phyloP scores from a whole-genome alignment of 768 basidiomycete genomes.

The Coprinopsis cinerea region DNA sequence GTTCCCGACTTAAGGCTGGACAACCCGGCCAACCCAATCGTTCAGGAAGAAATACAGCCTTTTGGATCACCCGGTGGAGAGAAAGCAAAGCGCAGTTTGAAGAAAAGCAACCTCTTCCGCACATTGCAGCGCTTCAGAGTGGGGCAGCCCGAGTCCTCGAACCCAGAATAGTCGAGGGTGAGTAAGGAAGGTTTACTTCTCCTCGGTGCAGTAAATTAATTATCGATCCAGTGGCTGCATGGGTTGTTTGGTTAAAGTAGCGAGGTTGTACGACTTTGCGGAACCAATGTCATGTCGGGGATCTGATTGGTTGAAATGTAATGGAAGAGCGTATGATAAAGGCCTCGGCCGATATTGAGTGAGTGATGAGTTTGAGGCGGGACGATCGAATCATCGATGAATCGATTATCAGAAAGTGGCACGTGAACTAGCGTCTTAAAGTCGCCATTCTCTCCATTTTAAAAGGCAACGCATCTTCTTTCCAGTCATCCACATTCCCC shows the following conservation, averaged over 20 bases:
- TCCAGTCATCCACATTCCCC: slow-evolving; percentile 21
- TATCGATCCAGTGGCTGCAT: not conserved
- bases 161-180: too few species aligned
- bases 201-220: too few species aligned
- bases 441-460: slow-evolving; percentile 20
- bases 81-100: slow-evolving; percentile 17
- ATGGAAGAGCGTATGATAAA: slow-evolving; percentile 6
- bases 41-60: not conserved
- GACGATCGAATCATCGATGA: slow-evolving; percentile 25
- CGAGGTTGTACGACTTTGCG: too few species aligned
- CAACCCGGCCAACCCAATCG: not conserved
- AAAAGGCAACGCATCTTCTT: slow-evolving; percentile 13
- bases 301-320: too few species aligned
- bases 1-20: not conserved
- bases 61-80: not conserved
- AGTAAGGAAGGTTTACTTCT: too few species aligned
- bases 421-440: slow-evolving; percentile 30
- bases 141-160: too few species aligned
- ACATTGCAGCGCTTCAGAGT: slow-evolving; percentile 13
- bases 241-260: not conserved
- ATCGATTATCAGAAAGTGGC: slow-evolving; percentile 22
- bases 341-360: not conserved
- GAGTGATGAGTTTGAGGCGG: too few species aligned
- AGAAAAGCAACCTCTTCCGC: slow-evolving; percentile 21
- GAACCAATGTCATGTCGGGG: too few species aligned